Percentiles rank a stretch among this genome's conserved stretches.
Conservation (phyloP, 1,139 yeast genomes). For the Saccharomyces pastorianus region DNA sequence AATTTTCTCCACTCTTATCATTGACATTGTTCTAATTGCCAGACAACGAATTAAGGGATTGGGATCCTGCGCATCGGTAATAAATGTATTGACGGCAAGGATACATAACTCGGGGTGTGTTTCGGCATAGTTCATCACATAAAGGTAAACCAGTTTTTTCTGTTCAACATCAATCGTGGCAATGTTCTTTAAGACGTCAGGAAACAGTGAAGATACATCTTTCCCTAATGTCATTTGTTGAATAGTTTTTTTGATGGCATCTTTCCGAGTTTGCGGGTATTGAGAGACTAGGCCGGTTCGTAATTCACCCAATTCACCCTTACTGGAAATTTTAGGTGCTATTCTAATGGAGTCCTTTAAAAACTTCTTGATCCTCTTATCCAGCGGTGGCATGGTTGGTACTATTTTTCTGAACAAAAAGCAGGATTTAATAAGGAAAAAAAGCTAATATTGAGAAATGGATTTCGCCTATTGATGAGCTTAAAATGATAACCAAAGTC, state of each 20-base stretch:
- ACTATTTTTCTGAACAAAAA: neutral
- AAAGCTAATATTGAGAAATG: neutral
- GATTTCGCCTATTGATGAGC: neutral
- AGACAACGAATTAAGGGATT: slow-evolving; percentile 92
- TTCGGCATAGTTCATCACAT: slow-evolving; percentile 95
- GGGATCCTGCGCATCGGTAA: slow-evolving; percentile 92
- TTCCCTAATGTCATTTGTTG: slow-evolving; percentile 99
- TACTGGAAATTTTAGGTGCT: slow-evolving; percentile 32
- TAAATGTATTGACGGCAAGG: slow-evolving; percentile 94
- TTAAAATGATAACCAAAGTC: neutral
- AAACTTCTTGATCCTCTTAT: slow-evolving; percentile 31
- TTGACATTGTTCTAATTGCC: slow-evolving; percentile 98
- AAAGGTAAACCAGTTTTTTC: slow-evolving; percentile 88
- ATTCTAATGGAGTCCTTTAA: slow-evolving; percentile 30
- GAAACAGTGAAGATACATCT: slow-evolving; percentile 89
- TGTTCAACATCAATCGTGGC: slow-evolving; percentile 97
- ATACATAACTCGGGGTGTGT: slow-evolving; percentile 93
- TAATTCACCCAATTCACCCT: slow-evolving; percentile 80
- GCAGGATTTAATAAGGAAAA: no score
- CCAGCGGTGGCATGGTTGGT: slow-evolving; percentile 27
- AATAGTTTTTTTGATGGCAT: slow-evolving; percentile 92
- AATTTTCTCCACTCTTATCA: slow-evolving; percentile 91
- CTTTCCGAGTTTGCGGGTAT: slow-evolving; percentile 88
- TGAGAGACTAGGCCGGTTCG: slow-evolving; percentile 88
- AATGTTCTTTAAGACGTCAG: slow-evolving; percentile 91